Conservation (phyloP, 1,139 yeast species). For the Kodamaea derodonti region DNA sequence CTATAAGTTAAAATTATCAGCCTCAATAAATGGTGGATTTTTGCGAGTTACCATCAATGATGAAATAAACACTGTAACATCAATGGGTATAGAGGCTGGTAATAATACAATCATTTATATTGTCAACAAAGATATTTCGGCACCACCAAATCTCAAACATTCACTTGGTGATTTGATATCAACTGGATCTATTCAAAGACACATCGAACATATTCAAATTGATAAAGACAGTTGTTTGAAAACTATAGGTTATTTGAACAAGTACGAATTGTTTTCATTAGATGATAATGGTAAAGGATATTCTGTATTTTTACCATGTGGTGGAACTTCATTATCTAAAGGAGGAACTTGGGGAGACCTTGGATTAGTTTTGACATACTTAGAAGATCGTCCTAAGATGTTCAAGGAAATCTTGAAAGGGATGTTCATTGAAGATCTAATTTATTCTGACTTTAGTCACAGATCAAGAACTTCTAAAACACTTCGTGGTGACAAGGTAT, state of each 20-base stretch:
- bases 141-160: slow-evolving; percentile 36
- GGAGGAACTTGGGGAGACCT: slow-evolving; percentile 60
- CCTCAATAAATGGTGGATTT: slow-evolving; percentile 28
- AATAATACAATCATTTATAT: slow-evolving; percentile 59
- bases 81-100: slow-evolving; percentile 40
- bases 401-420: slow-evolving; percentile 53
- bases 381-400: slow-evolving; percentile 49
- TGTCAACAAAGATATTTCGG: slow-evolving; percentile 49
- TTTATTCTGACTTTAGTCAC: slow-evolving; percentile 61
- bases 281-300: slow-evolving; percentile 59
- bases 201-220: slow-evolving; percentile 27
- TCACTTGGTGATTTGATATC: slow-evolving; percentile 38
- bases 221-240: slow-evolving; percentile 35
- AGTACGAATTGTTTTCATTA: slow-evolving; percentile 32
- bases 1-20: slow-evolving; percentile 41
- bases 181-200: slow-evolving; percentile 29
- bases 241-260: slow-evolving; percentile 32
- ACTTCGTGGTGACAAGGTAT: slow-evolving; percentile 35
- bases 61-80: slow-evolving; percentile 36
- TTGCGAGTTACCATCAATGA: slow-evolving; percentile 31
- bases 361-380: slow-evolving; percentile 58
- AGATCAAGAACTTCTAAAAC: slow-evolving; percentile 22
- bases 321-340: slow-evolving; percentile 16
- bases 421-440: slow-evolving; percentile 55
- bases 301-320: slow-evolving; percentile 77